Evolutionary conservation across 2,329 filamentous ascomycete species (phyloP).

Genomic region (Pseudocercospora fijiensis): DNA sequence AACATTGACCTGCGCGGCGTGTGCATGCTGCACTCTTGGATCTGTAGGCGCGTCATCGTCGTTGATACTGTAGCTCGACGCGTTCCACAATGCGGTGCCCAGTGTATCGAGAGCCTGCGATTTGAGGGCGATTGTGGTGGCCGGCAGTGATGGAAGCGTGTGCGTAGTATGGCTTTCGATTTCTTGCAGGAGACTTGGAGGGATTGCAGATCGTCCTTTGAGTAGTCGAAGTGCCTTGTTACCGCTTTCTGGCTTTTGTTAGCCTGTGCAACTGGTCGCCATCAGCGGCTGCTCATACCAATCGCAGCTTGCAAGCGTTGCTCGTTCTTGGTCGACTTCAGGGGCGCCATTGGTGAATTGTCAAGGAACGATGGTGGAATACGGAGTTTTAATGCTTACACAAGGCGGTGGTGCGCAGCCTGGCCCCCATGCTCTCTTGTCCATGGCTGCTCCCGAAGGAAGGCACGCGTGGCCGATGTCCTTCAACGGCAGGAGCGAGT

Average conservation of each 20-base stretch:
- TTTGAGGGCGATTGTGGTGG: conserved; percentile 31
- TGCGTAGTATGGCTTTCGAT: conserved; percentile 24
- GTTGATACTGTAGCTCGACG: conserved; percentile 53
- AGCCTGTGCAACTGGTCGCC: not conserved
- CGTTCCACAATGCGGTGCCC: conserved; percentile 66
- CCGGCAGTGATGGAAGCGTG: conserved; percentile 18
- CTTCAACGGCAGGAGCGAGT: not conserved
- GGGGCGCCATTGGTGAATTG: conserved; percentile 24
- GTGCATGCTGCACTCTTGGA: not conserved
- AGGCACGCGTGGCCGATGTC: not conserved
- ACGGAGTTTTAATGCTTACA: not conserved
- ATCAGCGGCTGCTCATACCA: conserved; percentile 14
- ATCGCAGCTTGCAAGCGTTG: conserved; percentile 26
- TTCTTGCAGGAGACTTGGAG: conserved; percentile 22
- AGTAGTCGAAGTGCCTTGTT: conserved; percentile 17
- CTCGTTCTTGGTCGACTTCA: conserved; percentile 25
- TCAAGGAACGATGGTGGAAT: not conserved
- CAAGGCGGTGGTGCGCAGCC: not conserved
- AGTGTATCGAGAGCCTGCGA: conserved; percentile 54
- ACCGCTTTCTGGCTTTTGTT: conserved; percentile 9
- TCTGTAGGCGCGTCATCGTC: conserved; percentile 18
- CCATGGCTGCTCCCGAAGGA: not conserved
- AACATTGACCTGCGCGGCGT: conserved; percentile 20
- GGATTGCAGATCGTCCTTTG: conserved; percentile 20
- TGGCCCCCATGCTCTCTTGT: not conserved